Conservation (phyloP, 75 land plant species). For the Pinus tabuliformis region DNA sequence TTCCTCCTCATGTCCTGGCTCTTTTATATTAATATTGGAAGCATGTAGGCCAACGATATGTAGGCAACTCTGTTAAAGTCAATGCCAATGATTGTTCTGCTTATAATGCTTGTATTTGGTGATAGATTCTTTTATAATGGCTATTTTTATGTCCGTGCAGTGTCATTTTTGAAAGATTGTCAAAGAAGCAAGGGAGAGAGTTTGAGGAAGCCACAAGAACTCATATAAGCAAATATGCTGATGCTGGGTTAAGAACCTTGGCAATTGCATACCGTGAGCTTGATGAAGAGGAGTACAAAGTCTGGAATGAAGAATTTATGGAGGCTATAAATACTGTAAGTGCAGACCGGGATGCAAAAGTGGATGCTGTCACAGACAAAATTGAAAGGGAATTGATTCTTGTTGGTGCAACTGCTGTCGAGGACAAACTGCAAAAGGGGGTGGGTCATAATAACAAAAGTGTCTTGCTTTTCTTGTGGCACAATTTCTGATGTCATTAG, state of each 20-base stretch:
- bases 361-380: conserved; percentile 50
- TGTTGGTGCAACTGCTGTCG: conserved; percentile 90
- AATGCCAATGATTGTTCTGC: not conserved
- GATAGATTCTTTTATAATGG: not conserved
- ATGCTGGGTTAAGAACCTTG: conserved; percentile 80
- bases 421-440: conserved; percentile 88
- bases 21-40: not conserved
- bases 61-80: not conserved
- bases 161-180: conserved; percentile 80
- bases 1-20: not conserved
- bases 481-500: not conserved
- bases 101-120: not conserved
- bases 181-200: conserved; percentile 37
- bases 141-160: conserved; percentile 32
- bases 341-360: conserved; percentile 46
- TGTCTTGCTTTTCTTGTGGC: not conserved
- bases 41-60: not conserved
- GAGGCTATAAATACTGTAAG: conserved; percentile 59
- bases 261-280: conserved; percentile 72
- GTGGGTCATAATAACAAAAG: conserved; percentile 23
- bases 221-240: conserved; percentile 68
- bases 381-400: conserved; percentile 75
- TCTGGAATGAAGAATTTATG: conserved; percentile 37
- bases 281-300: conserved; percentile 49
- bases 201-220: conserved; percentile 51